Conservation (phyloP, 176 grass and related monocot species). For the Rhynchospora breviuscula region DNA sequence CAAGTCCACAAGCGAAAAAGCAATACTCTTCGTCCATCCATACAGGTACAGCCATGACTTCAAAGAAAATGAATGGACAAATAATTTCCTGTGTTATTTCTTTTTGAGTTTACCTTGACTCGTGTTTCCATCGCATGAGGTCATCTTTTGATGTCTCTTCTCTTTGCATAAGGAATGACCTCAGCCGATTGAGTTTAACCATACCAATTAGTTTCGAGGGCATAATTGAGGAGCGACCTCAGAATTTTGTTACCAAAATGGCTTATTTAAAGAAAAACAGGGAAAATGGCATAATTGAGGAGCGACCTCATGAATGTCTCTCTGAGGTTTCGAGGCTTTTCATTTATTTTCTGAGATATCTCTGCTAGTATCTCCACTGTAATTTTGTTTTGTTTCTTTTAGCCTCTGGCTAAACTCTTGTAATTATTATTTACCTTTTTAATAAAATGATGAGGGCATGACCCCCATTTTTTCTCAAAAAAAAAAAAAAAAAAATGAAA, state of each 20-base stretch:
- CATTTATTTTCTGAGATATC: too few species aligned
- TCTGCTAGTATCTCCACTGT: too few species aligned
- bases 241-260: background rate
- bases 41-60: background rate
- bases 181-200: background rate
- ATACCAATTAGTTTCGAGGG: background rate
- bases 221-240: background rate
- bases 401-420: too few species aligned
- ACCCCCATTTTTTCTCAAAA: too few species aligned
- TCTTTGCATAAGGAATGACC: background rate
- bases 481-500: background rate
- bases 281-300: too few species aligned
- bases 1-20: background rate
- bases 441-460: too few species aligned
- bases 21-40: background rate
- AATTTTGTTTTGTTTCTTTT: too few species aligned
- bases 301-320: too few species aligned
- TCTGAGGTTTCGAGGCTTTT: too few species aligned
- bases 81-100: background rate
- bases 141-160: background rate
- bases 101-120: constrained; percentile 1
- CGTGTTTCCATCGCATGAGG: background rate
- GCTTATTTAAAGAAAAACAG: background rate
- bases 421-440: too few species aligned
- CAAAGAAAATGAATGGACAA: background rate